phyloP scores from a whole-genome alignment of 352 stramenopile species.

The Phytophthora rubi region DNA sequence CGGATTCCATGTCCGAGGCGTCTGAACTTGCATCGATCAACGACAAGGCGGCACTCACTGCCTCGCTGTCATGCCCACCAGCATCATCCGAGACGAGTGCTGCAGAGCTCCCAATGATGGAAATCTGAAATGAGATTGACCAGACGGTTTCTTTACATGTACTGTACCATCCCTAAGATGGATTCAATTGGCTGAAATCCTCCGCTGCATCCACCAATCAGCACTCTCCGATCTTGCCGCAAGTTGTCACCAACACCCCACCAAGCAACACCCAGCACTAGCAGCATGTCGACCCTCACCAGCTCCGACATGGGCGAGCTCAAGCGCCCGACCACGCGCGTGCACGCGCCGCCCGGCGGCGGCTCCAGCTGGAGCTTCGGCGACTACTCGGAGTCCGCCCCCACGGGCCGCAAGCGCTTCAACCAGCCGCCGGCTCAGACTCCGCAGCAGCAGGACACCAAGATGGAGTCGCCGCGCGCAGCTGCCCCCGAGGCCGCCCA shows the following conservation, averaged over 20 bases:
- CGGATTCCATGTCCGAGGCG: constrained; percentile 30
- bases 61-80: constrained; percentile 18
- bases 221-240: constrained; percentile 8
- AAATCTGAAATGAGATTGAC: constrained; percentile 8
- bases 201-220: constrained; percentile 10
- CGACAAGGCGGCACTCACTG: constrained; percentile 23
- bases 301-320: constrained; percentile 85
- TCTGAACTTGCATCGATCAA: constrained; percentile 13
- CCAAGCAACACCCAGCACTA: neutral
- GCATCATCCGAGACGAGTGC: constrained; percentile 31
- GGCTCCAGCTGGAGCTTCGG: constrained; percentile 83
- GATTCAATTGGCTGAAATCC: neutral
- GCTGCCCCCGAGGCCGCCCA: constrained; percentile 24
- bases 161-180: neutral
- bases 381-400: constrained; percentile 33
- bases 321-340: constrained; percentile 82
- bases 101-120: constrained; percentile 12
- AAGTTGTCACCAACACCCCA: neutral
- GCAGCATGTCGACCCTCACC: constrained; percentile 82
- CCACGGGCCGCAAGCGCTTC: constrained; percentile 39
- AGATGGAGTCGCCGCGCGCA: constrained; percentile 52
- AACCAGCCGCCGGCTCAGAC: constrained; percentile 6
- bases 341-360: constrained; percentile 82
- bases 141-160: too few relatives aligned
- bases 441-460: constrained; percentile 34